phyloP scores from a whole-genome alignment of 768 basidiomycete genomes.

The Clavaria fumosa region DNA sequence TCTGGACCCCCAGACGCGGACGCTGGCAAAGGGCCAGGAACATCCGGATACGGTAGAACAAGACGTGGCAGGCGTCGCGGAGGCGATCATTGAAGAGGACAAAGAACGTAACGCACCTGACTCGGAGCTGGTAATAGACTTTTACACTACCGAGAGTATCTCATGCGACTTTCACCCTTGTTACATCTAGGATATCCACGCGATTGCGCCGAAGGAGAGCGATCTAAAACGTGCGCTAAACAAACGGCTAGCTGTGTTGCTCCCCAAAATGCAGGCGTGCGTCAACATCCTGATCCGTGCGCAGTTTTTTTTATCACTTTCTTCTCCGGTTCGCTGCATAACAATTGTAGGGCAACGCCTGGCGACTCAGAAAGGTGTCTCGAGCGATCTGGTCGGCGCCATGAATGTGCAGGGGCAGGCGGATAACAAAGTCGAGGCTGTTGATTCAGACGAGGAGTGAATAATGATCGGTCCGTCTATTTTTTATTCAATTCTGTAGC shows the following conservation, averaged over 20 bases:
- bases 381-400: slow-evolving; percentile 68
- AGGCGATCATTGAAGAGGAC: slow-evolving; percentile 75
- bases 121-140: slow-evolving; percentile 53
- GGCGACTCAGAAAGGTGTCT: slow-evolving; percentile 62
- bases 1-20: too few relatives aligned
- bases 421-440: slow-evolving; percentile 34
- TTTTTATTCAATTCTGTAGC: too few relatives aligned
- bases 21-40: too few relatives aligned
- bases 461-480: too few relatives aligned
- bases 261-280: slow-evolving; percentile 83
- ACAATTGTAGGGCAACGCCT: slow-evolving; percentile 51
- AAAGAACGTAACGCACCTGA: slow-evolving; percentile 76
- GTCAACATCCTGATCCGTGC: slow-evolving; percentile 86
- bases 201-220: slow-evolving; percentile 98
- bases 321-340: slow-evolving; percentile 1
- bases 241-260: slow-evolving; percentile 74
- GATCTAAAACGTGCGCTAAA: slow-evolving; percentile 90
- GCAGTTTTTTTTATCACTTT: slow-evolving; percentile 31
- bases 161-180: slow-evolving; percentile 3
- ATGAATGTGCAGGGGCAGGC: slow-evolving; percentile 63
- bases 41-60: slow-evolving; percentile 88
- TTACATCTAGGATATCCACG: slow-evolving; percentile 67
- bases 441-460: too few relatives aligned
- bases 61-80: slow-evolving; percentile 68
- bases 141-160: background rate